Percentiles rank a stretch among this genome's conserved stretches.
phyloP scores from a whole-genome alignment of 306 rosid genomes.

The Dalbergia cultrata region DNA sequence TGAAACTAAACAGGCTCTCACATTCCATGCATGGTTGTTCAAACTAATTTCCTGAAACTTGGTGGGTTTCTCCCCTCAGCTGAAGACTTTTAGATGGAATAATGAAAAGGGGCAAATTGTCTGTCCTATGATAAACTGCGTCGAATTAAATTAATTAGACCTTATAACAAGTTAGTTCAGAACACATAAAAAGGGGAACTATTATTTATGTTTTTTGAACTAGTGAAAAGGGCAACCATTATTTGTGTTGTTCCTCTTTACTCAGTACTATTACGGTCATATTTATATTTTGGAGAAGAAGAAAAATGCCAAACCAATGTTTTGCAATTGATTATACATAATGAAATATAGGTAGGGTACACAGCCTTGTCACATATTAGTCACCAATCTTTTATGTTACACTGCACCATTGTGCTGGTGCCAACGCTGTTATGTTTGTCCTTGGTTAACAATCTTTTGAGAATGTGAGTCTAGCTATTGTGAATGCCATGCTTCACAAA shows the following conservation, averaged over 20 bases:
- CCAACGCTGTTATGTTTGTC: not conserved
- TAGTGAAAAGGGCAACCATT: not conserved
- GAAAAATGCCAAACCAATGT: not conserved
- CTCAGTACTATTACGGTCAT: not conserved
- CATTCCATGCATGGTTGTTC: constrained; percentile 7
- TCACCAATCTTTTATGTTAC: not conserved
- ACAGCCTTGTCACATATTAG: not conserved
- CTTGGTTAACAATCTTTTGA: not conserved
- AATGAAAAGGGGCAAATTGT: not conserved
- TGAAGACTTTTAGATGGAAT: constrained; percentile 4
- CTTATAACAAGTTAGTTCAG: not conserved
- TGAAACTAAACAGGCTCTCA: too few species aligned
- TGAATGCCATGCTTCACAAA: not conserved
- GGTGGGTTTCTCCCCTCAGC: not conserved
- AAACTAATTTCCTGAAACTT: not conserved
- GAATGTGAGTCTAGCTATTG: not conserved
- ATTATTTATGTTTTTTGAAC: not conserved
- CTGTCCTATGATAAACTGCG: not conserved
- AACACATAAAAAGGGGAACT: too few species aligned
- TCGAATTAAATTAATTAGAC: not conserved
- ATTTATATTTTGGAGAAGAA: not conserved
- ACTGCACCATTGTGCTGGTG: not conserved
- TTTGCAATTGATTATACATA: constrained; percentile 6
- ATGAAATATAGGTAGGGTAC: not conserved
- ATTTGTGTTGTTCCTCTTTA: not conserved